Conservation (phyloP, 2,329 filamentous ascomycete genomes). For the Pseudovirgaria hyperparasitica region DNA sequence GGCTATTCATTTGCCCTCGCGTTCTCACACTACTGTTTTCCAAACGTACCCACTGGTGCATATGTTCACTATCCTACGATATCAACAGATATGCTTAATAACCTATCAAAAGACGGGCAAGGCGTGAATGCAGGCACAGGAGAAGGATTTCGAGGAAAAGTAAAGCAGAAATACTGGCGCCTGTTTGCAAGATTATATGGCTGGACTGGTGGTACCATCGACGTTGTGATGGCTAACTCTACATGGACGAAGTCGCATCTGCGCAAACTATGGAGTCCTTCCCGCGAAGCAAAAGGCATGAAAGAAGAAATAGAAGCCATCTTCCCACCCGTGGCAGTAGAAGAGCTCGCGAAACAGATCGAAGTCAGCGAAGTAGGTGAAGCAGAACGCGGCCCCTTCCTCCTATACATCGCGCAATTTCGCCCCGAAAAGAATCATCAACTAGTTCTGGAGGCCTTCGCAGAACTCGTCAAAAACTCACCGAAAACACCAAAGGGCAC, state of each 20-base stretch:
- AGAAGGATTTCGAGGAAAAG: constrained; percentile 52
- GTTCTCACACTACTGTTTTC: constrained; percentile 72
- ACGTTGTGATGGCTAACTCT: constrained; percentile 96
- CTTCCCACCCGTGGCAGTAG: constrained; percentile 85
- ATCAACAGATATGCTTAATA: constrained; percentile 90
- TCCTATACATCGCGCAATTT: constrained; percentile 95
- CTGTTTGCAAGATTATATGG: constrained; percentile 74
- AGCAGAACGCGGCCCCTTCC: constrained; percentile 51
- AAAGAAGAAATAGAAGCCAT: constrained; percentile 56
- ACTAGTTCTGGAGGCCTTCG: constrained; percentile 74
- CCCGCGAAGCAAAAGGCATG: constrained; percentile 30
- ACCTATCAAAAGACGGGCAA: constrained; percentile 47
- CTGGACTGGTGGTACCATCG: constrained; percentile 67
- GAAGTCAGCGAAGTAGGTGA: constrained; percentile 59
- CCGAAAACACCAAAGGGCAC: constrained; percentile 31
- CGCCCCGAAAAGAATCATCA: constrained; percentile 94
- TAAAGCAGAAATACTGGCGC: constrained; percentile 77
- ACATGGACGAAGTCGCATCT: constrained; percentile 80
- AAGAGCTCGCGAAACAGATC: constrained; percentile 65
- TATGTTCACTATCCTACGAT: constrained; percentile 99
- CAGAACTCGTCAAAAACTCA: constrained; percentile 47
- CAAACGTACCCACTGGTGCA: constrained; percentile 66
- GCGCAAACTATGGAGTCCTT: constrained; percentile 58
- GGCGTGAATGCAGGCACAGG: constrained; percentile 76
- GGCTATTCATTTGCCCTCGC: constrained; percentile 88